A percentile compares a stretch with the other conserved stretches of the same genome.
Conservation (phyloP, 2,329 filamentous ascomycete genomes). For the Pseudocercospora macadamiae region DNA sequence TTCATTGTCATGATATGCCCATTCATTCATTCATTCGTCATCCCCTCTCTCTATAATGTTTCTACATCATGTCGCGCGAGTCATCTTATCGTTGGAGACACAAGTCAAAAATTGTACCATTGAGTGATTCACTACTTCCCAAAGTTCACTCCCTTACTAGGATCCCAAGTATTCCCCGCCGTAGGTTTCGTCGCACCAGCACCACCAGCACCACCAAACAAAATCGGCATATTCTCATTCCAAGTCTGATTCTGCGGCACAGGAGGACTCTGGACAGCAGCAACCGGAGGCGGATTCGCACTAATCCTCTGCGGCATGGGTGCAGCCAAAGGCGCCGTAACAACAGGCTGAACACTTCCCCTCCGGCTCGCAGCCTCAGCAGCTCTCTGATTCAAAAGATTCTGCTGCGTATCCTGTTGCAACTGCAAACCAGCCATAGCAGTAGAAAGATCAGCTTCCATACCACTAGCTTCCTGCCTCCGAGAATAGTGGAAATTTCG, state of each 20-base stretch:
- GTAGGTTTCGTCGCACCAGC: slow-evolving; percentile 3
- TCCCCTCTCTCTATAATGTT: not conserved
- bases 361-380: slow-evolving; percentile 25
- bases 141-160: slow-evolving; percentile 34
- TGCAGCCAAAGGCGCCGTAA: slow-evolving; percentile 53
- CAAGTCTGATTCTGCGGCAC: slow-evolving; percentile 31
- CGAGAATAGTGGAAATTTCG: slow-evolving; percentile 78
- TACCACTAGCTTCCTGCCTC: slow-evolving; percentile 74
- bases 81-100: no score
- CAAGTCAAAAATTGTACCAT: no score
- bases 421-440: slow-evolving; percentile 63
- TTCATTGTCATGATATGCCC: not conserved
- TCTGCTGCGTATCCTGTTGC: slow-evolving; percentile 46
- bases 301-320: slow-evolving; percentile 47
- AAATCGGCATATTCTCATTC: slow-evolving; percentile 41
- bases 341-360: slow-evolving; percentile 27
- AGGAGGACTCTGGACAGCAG: slow-evolving; percentile 29
- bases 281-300: slow-evolving; percentile 40
- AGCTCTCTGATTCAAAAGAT: slow-evolving; percentile 41
- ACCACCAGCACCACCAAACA: slow-evolving; percentile 31
- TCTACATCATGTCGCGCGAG: no score
- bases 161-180: slow-evolving; percentile 30
- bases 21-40: not conserved
- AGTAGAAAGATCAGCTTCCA: slow-evolving; percentile 69
- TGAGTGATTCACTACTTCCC: slow-evolving; percentile 10